Evolutionary conservation across 1,284 basidiomycete genomes (phyloP).

Genomic region (Ceratobasidium sp.): DNA sequence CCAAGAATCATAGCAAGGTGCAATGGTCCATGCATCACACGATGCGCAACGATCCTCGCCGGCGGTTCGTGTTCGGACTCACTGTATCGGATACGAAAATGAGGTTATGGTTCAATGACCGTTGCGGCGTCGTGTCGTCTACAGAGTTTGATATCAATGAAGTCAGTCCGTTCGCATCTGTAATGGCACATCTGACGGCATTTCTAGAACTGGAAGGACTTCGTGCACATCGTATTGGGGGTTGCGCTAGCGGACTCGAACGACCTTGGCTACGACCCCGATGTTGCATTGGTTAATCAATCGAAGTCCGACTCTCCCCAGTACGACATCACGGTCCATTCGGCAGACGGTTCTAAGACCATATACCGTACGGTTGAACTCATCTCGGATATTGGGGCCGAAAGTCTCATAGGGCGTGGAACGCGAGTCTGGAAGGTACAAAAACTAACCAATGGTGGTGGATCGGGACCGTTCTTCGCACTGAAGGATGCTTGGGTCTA

Average conservation of each 20-base stretch:
- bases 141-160: conserved; percentile 5
- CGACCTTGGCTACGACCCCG: conserved; percentile 2
- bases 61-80: conserved; percentile 41
- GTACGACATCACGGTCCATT: conserved; percentile 4
- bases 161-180: neutral
- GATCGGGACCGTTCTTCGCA: neutral
- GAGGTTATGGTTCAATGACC: conserved; percentile 28
- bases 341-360: neutral
- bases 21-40: conserved; percentile 39
- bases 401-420: conserved; percentile 13
- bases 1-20: conserved; percentile 17
- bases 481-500: conserved; percentile 20
- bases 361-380: neutral
- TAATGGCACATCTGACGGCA: neutral
- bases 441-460: neutral
- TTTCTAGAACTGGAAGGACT: neutral
- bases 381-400: conserved; percentile 1
- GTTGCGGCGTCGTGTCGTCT: neutral
- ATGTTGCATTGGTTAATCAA: neutral
- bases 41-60: conserved; percentile 40
- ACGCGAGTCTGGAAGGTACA: conserved; percentile 27
- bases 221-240: neutral
- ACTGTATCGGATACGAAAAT: conserved; percentile 36
- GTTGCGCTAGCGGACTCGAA: neutral
- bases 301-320: neutral